Evolutionary conservation across 192 early-diverging fungal genomes (phyloP).

Genomic region (Linderina pennispora): DNA sequence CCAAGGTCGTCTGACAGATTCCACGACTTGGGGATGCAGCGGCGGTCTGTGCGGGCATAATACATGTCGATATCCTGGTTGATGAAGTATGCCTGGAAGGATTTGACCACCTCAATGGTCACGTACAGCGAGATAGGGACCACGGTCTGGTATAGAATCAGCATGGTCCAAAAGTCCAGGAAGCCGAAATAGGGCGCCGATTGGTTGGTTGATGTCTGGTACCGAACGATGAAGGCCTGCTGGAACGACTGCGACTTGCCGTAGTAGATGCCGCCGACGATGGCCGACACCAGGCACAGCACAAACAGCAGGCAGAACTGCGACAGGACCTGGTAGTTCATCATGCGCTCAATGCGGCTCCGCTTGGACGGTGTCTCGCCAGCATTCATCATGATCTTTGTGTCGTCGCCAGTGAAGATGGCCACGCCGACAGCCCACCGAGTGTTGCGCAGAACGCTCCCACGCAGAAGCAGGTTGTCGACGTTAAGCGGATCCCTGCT

Average conservation of each 20-base stretch:
- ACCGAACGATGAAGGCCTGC: conserved; percentile 35
- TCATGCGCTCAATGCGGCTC: conserved; percentile 82
- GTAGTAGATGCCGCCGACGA: conserved; percentile 59
- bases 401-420: conserved; percentile 88
- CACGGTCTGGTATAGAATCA: conserved; percentile 93
- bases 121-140: conserved; percentile 95
- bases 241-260: conserved; percentile 48
- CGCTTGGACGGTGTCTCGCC: conserved; percentile 90
- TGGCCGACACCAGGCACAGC: conserved; percentile 63
- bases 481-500: conserved; percentile 58
- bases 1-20: conserved; percentile 89
- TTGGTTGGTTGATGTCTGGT: conserved; percentile 15
- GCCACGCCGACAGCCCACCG: conserved; percentile 80
- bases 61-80: conserved; percentile 88
- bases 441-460: conserved; percentile 91
- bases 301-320: conserved; percentile 77
- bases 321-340: conserved; percentile 81
- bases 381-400: conserved; percentile 94
- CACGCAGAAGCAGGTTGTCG: conserved; percentile 81
- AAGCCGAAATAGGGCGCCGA: conserved; percentile 54
- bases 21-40: conserved; percentile 85
- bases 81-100: conserved; percentile 89
- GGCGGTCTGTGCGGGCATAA: conserved; percentile 63
- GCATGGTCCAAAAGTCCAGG: conserved; percentile 70
- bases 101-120: conserved; percentile 89